Evolutionary conservation across 1,284 basidiomycete species (phyloP).

Genomic region (Hemileia vastatrix): DNA sequence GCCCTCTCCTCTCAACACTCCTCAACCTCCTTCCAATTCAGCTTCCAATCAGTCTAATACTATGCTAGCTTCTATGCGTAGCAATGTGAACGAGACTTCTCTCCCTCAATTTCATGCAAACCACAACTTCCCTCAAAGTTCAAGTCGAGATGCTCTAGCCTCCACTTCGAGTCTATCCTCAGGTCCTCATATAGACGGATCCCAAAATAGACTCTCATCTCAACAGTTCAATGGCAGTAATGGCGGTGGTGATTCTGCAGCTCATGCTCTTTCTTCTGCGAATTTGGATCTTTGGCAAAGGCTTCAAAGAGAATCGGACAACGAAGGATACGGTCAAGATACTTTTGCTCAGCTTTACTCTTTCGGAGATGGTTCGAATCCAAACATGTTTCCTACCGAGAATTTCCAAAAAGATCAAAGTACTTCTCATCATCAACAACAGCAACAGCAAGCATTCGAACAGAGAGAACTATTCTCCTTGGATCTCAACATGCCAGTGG

Average conservation of each 20-base stretch:
- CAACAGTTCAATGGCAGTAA: background rate
- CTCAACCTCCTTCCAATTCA: too few relatives aligned
- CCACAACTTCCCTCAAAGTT: too few relatives aligned
- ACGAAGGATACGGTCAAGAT: background rate
- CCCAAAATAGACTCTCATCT: background rate
- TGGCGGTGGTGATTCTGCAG: background rate
- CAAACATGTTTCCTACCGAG: background rate
- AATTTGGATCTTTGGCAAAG: slow-evolving; percentile 34
- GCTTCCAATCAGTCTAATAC: too few relatives aligned
- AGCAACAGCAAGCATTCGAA: slow-evolving; percentile 6
- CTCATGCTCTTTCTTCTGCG: slow-evolving; percentile 29
- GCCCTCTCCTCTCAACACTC: too few relatives aligned
- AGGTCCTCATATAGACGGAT: background rate
- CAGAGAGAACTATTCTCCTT: background rate
- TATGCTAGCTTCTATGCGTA: too few relatives aligned
- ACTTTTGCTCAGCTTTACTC: background rate
- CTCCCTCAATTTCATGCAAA: too few relatives aligned
- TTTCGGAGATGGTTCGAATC: background rate
- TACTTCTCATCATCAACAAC: slow-evolving; percentile 23
- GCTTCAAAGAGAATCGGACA: slow-evolving; percentile 25
- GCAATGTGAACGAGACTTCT: too few relatives aligned
- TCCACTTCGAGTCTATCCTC: background rate
- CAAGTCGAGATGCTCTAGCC: background rate
- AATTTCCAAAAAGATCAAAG: background rate
- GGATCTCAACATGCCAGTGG: background rate